Percentiles rank a stretch among this genome's conserved stretches.
Conservation (phyloP, 345 rosid genomes). For the Aquilaria malaccensis region DNA sequence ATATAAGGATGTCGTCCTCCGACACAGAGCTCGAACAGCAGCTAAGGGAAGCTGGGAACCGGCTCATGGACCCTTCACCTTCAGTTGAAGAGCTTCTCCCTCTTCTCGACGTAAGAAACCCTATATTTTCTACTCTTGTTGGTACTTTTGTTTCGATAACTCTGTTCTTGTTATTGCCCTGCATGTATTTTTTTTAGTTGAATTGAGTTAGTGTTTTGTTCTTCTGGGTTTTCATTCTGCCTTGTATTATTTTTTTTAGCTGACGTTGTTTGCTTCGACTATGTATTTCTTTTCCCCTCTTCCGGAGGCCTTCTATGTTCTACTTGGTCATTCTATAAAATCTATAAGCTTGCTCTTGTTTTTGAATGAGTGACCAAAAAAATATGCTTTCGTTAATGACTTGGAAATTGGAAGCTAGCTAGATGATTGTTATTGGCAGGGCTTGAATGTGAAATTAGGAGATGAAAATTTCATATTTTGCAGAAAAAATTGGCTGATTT, state of each 20-base stretch:
- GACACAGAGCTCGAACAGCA: slow-evolving; percentile 55
- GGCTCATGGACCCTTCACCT: slow-evolving; percentile 54
- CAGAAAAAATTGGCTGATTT: too few relatives aligned
- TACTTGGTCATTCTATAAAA: too few relatives aligned
- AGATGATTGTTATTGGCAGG: too few relatives aligned
- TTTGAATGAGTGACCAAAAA: too few relatives aligned
- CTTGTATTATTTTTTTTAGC: not conserved
- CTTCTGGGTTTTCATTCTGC: not conserved
- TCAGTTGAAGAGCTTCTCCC: slow-evolving; percentile 62
- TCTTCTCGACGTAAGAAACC: slow-evolving; percentile 59
- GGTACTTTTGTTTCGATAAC: not conserved
- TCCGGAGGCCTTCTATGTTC: too few relatives aligned
- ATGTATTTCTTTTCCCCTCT: too few relatives aligned
- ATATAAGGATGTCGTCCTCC: slow-evolving; percentile 33
- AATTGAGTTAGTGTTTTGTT: slow-evolving; percentile 5
- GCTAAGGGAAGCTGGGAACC: slow-evolving; percentile 57
- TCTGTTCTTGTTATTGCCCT: not conserved
- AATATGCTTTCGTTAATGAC: too few relatives aligned
- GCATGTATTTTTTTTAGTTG: not conserved
- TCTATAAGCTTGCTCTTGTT: too few relatives aligned
- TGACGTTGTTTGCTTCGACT: too few relatives aligned
- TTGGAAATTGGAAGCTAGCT: too few relatives aligned
- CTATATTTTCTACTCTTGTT: not conserved
- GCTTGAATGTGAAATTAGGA: too few relatives aligned
- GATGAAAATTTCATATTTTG: not conserved